Percentiles rank a stretch among this genome's conserved stretches.
Evolutionary conservation across 2,329 filamentous ascomycete species (phyloP).

Genomic region (Aspergillus japonicus): DNA sequence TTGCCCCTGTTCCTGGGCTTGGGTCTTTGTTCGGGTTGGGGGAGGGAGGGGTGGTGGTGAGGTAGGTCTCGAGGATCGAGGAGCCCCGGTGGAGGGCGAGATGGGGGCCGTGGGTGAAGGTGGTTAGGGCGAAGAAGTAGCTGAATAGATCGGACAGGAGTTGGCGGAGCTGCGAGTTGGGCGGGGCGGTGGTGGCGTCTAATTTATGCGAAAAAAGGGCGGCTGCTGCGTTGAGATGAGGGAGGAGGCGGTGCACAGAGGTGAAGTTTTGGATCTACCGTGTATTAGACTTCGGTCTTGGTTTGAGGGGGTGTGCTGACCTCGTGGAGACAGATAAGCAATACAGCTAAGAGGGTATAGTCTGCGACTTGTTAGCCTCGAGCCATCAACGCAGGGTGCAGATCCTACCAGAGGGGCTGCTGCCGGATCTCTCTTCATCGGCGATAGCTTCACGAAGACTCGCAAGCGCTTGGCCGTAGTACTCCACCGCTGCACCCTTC

Average conservation of each 20-base stretch:
- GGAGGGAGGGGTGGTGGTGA: neutral
- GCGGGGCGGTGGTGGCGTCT: neutral
- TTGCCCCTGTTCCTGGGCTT: neutral
- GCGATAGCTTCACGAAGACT: neutral
- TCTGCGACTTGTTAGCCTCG: neutral
- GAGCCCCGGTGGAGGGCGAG: neutral
- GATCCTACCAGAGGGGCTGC: neutral
- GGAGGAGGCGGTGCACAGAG: slow-evolving; percentile 1
- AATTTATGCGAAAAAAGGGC: slow-evolving; percentile 2
- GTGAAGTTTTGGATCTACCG: slow-evolving; percentile 9
- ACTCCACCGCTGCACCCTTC: slow-evolving; percentile 5
- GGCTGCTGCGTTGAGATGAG: slow-evolving; percentile 13
- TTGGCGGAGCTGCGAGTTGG: neutral
- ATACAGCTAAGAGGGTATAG: slow-evolving; percentile 4
- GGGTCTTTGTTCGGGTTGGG: no score
- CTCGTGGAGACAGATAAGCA: slow-evolving; percentile 11
- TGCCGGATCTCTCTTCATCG: neutral
- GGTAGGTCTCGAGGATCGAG: slow-evolving; percentile 1
- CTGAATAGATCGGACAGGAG: slow-evolving; percentile 11
- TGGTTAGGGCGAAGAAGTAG: slow-evolving; percentile 10
- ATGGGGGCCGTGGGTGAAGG: neutral
- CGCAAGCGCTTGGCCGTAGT: slow-evolving; percentile 4
- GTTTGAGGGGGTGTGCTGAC: neutral
- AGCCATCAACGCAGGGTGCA: neutral
- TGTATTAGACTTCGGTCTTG: neutral